These are phyloP conservation scores for Prunus padus DNA, from an alignment of 306 rosid genomes.

Conservation along the genomic window DNA sequence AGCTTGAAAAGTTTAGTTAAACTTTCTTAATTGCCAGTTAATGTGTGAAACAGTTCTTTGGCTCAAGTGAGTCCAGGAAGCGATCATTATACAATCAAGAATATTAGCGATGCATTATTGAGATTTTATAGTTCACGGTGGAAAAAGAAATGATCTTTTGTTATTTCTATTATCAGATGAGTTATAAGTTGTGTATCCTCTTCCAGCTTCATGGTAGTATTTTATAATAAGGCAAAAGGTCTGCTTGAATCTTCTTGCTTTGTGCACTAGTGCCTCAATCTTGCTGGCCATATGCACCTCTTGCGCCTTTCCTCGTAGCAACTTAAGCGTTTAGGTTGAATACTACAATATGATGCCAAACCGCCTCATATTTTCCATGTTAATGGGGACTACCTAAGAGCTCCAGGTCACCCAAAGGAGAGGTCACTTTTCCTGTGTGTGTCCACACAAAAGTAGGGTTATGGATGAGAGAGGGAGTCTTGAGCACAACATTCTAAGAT, in stretches of 20 bases:
- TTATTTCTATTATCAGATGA: not conserved
- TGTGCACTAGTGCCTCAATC: not conserved
- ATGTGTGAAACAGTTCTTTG: not conserved
- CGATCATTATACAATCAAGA: not conserved
- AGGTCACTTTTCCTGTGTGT: not conserved
- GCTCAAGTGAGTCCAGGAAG: not conserved
- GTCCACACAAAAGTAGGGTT: not conserved
- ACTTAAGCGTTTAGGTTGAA: not conserved
- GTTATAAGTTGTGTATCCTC: not conserved
- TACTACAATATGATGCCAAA: not conserved
- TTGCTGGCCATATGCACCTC: not conserved
- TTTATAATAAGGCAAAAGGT: not conserved
- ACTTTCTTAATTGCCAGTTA: not conserved
- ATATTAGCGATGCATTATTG: not conserved
- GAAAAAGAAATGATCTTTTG: not conserved
- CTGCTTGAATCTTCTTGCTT: not conserved
- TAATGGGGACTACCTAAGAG: not conserved
- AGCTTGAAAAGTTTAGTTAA: not conserved
- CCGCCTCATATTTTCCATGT: not conserved
- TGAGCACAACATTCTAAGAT: too few relatives aligned
- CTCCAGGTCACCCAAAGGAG: not conserved
- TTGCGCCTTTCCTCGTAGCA: not conserved
- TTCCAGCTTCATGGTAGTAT: not conserved
- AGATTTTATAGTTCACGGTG: not conserved
- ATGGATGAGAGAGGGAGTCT: not conserved